Evolutionary conservation across 805 yeast genomes (phyloP), one percentile per base, ranked within the genome.

Genomic region (Torulaspora delbrueckii): DNA sequence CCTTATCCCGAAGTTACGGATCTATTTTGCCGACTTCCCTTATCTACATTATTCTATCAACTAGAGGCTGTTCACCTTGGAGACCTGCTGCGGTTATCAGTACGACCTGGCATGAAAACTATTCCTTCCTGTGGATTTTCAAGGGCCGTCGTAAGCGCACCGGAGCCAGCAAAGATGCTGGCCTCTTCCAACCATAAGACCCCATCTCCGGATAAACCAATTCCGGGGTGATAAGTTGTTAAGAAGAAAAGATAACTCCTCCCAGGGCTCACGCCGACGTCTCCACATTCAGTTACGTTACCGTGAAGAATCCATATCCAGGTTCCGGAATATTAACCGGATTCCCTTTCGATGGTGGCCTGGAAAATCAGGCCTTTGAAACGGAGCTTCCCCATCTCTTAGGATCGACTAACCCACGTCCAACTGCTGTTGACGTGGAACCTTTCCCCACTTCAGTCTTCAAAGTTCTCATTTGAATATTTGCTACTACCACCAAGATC

Each of bases 21-120:
- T 64, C 68, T 57, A 66, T 62, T 66, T 65, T 66, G 70, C 70
- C 69, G 70, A 66, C 69, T 67, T 67, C 70, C 71, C 70, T 64
- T 65, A 66, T 63, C 70, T 65, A 66, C 70, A 63, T 66, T 64
- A 62, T 66, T 65, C 70, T 66, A 64, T 67, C 69, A 67, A 66
- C 70, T 65, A 67, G 70, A 67, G 70, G 70, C 70, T 65, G 70
- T 67, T 67, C 67, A 66, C 71, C 71, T 67, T 63, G 71, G 70
- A 67, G 71, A 66, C 71, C 70, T 67, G 69, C 69, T 67, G 70
- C 70, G 71, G 71, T 60, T 66, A 66, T 65, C 66, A 65, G 71
- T 64, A 67, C 70, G 70, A 66, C 70, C 67, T 64, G 67, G 68
- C 66, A 62, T 60, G 69, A 66, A 65, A 60, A 60, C 64, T 59